Evolutionary conservation across 441 rosid species (phyloP).

Genomic region (Melastoma candidum): DNA sequence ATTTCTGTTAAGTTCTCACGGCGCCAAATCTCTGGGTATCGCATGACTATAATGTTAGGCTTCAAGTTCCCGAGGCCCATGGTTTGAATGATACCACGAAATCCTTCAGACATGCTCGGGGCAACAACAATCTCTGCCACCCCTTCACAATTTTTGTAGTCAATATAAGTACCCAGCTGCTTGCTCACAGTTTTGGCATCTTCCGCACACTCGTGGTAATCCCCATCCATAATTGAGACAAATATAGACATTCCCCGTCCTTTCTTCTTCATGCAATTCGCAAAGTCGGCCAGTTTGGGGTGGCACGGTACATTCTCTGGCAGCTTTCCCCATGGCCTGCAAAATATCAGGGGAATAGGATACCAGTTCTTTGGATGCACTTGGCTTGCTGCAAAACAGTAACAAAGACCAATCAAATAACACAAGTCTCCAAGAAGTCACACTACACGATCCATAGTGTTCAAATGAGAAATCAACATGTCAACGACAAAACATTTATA

Average conservation of each 20-base stretch:
- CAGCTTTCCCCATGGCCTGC: conserved; percentile 98
- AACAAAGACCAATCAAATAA: background rate
- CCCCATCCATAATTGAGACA: conserved; percentile 81
- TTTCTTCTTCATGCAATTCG: conserved; percentile 99
- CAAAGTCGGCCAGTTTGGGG: conserved; percentile 96
- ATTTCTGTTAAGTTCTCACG: conserved; percentile 88
- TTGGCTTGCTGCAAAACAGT: conserved; percentile 68
- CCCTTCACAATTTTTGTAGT: conserved; percentile 92
- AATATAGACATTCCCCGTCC: conserved; percentile 99
- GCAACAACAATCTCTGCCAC: conserved; percentile 98
- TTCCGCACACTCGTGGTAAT: conserved; percentile 92
- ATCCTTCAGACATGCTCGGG: conserved; percentile 96
- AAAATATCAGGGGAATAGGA: conserved; percentile 92
- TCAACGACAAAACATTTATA: too few relatives aligned
- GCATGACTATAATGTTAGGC: conserved; percentile 96
- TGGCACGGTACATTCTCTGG: conserved; percentile 99
- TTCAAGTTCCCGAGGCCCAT: conserved; percentile 98
- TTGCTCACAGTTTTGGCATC: conserved; percentile 88
- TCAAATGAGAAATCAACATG: too few relatives aligned
- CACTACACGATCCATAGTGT: background rate
- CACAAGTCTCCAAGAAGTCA: background rate
- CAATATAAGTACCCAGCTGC: conserved; percentile 78
- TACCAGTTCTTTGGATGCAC: conserved; percentile 99
- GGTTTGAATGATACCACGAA: conserved; percentile 93
- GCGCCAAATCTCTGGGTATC: conserved; percentile 99